Percentiles rank a stretch among this genome's conserved stretches.
These are phyloP conservation scores for Bothriochloa decipiens DNA, from an alignment of 176 grass and related monocot genomes.

Conservation along the genomic window DNA sequence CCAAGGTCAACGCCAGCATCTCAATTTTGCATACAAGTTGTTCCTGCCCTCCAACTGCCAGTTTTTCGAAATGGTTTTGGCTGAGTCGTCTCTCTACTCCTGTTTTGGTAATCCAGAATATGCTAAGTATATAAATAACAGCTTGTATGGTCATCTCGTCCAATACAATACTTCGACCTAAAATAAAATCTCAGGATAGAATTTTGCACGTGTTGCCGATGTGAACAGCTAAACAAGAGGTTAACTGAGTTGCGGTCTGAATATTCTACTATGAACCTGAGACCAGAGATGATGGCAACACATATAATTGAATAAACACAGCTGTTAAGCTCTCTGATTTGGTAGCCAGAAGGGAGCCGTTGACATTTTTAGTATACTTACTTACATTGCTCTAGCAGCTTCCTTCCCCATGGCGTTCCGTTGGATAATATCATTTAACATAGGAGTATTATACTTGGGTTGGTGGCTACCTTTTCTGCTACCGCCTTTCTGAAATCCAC, in stretches of 20 bases:
- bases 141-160: not conserved
- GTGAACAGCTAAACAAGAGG: constrained; percentile 20
- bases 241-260: not conserved
- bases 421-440: not conserved
- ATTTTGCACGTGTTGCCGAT: not conserved
- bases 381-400: not conserved
- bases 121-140: not conserved
- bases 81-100: not conserved
- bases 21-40: not conserved
- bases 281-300: not conserved
- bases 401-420: not conserved
- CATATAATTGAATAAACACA: not conserved
- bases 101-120: constrained; percentile 18
- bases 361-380: constrained; percentile 23
- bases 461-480: not conserved
- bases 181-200: not conserved
- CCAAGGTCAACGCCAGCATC: not conserved
- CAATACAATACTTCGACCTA: not conserved
- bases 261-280: constrained; percentile 19
- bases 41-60: not conserved
- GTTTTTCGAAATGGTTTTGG: not conserved
- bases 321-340: not conserved
- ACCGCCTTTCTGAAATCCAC: constrained; percentile 18
- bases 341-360: not conserved
- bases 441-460: too few species aligned